Evolutionary conservation across 306 rosid species (phyloP).

Genomic region (Quercus engelmannii): DNA sequence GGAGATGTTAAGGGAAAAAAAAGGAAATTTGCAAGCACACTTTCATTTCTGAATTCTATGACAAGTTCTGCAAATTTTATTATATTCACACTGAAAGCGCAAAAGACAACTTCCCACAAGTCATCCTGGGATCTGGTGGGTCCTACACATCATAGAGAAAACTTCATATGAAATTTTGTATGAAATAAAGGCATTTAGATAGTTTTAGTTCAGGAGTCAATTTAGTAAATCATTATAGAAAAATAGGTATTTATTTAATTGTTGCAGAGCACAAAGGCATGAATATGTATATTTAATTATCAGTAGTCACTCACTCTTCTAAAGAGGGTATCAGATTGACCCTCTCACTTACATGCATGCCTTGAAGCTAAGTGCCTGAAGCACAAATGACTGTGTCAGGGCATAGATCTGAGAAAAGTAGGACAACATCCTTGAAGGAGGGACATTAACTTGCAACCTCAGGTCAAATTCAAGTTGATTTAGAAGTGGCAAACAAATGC

Average conservation of each 20-base stretch:
- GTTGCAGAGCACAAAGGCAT: background rate
- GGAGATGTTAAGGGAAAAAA: background rate
- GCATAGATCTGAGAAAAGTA: background rate
- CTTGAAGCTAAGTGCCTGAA: background rate
- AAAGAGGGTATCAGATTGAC: background rate
- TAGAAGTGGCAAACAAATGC: background rate
- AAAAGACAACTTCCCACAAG: background rate
- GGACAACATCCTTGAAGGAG: background rate
- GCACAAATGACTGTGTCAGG: background rate
- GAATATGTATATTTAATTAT: background rate
- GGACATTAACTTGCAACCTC: background rate
- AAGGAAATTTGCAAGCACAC: background rate
- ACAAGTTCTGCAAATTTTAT: background rate
- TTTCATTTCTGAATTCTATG: background rate
- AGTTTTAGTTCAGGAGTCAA: background rate
- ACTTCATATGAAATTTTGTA: background rate
- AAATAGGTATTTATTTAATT: background rate
- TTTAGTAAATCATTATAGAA: background rate
- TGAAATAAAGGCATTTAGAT: background rate
- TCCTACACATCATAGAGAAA: background rate
- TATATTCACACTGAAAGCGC: background rate
- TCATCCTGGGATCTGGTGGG: background rate
- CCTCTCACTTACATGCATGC: background rate
- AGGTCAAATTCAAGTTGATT: background rate
- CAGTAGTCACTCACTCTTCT: background rate